Evolutionary conservation across 176 grass and related monocot species (phyloP), one percentile per base, ranked within the genome.

Genomic region (Oryza rufipogon): DNA sequence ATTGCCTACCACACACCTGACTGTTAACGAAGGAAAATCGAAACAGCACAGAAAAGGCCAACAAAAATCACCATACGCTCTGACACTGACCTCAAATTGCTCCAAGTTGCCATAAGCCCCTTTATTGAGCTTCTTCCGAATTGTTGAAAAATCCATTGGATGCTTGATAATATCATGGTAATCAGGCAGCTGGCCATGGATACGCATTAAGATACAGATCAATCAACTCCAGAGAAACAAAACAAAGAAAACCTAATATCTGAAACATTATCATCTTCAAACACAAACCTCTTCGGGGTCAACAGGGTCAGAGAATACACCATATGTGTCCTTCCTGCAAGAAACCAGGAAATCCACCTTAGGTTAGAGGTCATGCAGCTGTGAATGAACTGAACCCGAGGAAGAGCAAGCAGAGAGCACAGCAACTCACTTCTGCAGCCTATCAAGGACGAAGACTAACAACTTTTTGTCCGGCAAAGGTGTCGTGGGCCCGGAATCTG

Each of bases 391-490:
- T 10, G 39, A 41, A 41, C 20, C 20, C 2, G 38, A 73, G 32
- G 58, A 67, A 47, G 38, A 87, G 73, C 54, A 80, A 67, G 26
- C 23, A 78, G 48, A 64, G 54, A 65, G 74, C 60, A 87, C 26
- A 87, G 73, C 83, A 87, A 94, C 91, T 91, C 85, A 99, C 96
- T 99, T 99, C 97, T 99, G 89, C 81, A 99, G 88, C 81, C 89
- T 96, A 66, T 96, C 97, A 48, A 99, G 90, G 86, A 96, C 87
- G 88, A 96, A 92, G 85, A 89, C n/a, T 86, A 99, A 80, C 88
- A 99, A 91, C 89, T 99, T 99, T 91, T 92, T 99, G 91, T 99
- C 92, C 20, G 93, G 97, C 91, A 99, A 78, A 86, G 93, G 91
- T 63, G 93, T 99, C 39, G 89, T 96, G 93, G 97, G 91, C 47